Evolutionary conservation across 768 basidiomycete species (phyloP), one percentile per base, ranked within the genome.

Genomic region (Phylloporus scabripes): DNA sequence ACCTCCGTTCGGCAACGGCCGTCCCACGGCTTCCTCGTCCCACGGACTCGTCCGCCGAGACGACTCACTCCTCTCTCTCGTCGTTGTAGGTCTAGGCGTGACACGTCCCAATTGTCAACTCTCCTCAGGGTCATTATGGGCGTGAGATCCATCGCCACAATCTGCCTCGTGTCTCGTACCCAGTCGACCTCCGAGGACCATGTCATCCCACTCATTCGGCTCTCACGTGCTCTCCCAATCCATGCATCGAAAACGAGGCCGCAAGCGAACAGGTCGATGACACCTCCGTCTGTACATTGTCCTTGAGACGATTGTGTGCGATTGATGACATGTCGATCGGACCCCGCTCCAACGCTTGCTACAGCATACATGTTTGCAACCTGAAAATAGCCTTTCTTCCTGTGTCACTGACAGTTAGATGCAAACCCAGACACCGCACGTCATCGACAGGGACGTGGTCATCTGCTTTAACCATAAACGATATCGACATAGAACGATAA

Each of bases 161-260:
- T 40, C 55, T 52, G 46, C 65, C 61, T 66, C 66, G 66, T 65
- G 66, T 66, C 56, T 11, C n/a, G n/a, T n/a, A n/a, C n/a, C n/a
- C n/a, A n/a, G n/a, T n/a, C 41, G 50, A 29, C 63, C 38, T 65
- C 66, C 64, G 64, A 65, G 64, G 66, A 65, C 64, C 18, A 55
- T 43, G 54, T 46, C 46, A 52, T 29, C 26, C 26, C 26, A 29
- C 28, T 29, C 11, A 10, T 45, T 41, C 39, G 12, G 39, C 21
- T 15, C 41, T 42, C 42, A 42, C 42, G 28, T 42, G 41, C 10
- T 31, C 29, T 12, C 11, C 11, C 10, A 5, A 29, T n/a, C n/a
- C n/a, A n/a, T n/a, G n/a, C n/a, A n/a, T n/a, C n/a, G n/a, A n/a
- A n/a, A n/a, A 47, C 45, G 43, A 45, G 36, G 40, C 18, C 2